A percentile compares a stretch with the other conserved stretches of the same genome.
These are phyloP conservation scores for Marvania coccoides DNA, from an alignment of 139 green algal species.

Conservation along the genomic window DNA sequence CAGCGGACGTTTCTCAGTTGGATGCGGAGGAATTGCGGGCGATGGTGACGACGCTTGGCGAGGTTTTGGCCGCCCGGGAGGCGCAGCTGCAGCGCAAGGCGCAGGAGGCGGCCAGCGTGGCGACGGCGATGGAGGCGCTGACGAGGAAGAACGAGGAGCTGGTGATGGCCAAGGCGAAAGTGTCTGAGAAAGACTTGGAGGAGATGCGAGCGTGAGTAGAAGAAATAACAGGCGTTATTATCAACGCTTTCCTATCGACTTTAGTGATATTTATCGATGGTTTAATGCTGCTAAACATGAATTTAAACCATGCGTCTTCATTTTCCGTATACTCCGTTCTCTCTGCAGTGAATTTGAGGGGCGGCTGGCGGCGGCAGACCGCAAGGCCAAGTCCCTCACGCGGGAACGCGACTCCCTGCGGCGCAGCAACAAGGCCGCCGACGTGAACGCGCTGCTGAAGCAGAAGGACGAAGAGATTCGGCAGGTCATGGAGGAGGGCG, in stretches of 20 bases:
- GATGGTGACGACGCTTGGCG: constrained; percentile 28
- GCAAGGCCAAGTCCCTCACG: constrained; percentile 79
- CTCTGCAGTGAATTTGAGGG: constrained; percentile 55
- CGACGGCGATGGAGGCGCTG: constrained; percentile 25
- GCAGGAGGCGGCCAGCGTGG: constrained; percentile 26
- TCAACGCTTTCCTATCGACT: constrained; percentile 30
- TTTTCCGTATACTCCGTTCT: constrained; percentile 13
- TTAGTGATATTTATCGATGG: background rate
- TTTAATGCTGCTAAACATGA: no score
- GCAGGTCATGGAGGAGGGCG: constrained; percentile 71
- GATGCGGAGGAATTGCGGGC: constrained; percentile 1
- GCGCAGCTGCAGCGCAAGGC: constrained; percentile 47
- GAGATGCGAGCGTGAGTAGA: constrained; percentile 24
- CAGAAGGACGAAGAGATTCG: constrained; percentile 89
- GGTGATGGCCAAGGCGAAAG: constrained; percentile 30
- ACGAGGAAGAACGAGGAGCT: constrained; percentile 69
- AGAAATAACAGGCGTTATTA: constrained; percentile 17
- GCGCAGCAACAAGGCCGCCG: constrained; percentile 55
- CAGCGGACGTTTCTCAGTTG: background rate
- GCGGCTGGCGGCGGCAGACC: constrained; percentile 31
- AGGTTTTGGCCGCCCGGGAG: constrained; percentile 40
- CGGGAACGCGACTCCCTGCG: constrained; percentile 88
- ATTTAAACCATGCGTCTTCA: no score
- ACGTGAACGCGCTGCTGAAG: constrained; percentile 59
- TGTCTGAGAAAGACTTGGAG: constrained; percentile 48